phyloP scores from a whole-genome alignment of 495 filamentous ascomycete species.

The Xylaria venustula region DNA sequence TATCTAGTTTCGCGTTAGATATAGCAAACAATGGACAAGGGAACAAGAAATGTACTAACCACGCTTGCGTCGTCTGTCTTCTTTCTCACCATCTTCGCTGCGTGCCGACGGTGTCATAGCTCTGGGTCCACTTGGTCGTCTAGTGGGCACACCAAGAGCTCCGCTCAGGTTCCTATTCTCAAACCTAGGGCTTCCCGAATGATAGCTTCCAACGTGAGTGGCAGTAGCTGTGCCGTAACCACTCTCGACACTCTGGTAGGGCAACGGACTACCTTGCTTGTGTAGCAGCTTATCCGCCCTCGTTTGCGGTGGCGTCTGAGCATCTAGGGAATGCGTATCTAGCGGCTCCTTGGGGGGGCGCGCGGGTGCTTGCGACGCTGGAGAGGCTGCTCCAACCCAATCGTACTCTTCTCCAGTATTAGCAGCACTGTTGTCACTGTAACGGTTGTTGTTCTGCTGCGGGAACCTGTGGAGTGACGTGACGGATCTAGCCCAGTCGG shows the following conservation, averaged over 20 bases:
- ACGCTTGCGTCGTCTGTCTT: conserved; percentile 48
- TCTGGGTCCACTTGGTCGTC: conserved; percentile 50
- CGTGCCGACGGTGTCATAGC: conserved; percentile 52
- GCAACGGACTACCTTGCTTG: conserved; percentile 37
- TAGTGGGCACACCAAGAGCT: conserved; percentile 38
- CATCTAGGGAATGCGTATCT: conserved; percentile 26
- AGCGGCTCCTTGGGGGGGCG: conserved; percentile 55
- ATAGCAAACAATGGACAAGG: not conserved
- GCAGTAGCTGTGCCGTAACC: conserved; percentile 46
- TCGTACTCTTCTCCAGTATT: conserved; percentile 35
- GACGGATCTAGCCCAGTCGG: conserved; percentile 69
- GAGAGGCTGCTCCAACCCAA: conserved; percentile 40
- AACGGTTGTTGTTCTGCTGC: conserved; percentile 38
- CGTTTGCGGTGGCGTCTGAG: conserved; percentile 33
- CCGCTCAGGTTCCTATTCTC: conserved; percentile 50
- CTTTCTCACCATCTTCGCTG: conserved; percentile 37
- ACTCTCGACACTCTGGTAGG: conserved; percentile 48
- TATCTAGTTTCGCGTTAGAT: conserved; percentile 39
- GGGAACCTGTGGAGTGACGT: conserved; percentile 49
- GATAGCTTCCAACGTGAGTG: conserved; percentile 43
- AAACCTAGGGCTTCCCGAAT: conserved; percentile 37
- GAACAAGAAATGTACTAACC: conserved; percentile 34
- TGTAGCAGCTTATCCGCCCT: conserved; percentile 44
- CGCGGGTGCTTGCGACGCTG: conserved; percentile 36
- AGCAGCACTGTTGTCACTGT: conserved; percentile 42